Base-by-base conservation (phyloP, 2,329 filamentous ascomycete species). In the Aquanectria penicillioides region DNA sequence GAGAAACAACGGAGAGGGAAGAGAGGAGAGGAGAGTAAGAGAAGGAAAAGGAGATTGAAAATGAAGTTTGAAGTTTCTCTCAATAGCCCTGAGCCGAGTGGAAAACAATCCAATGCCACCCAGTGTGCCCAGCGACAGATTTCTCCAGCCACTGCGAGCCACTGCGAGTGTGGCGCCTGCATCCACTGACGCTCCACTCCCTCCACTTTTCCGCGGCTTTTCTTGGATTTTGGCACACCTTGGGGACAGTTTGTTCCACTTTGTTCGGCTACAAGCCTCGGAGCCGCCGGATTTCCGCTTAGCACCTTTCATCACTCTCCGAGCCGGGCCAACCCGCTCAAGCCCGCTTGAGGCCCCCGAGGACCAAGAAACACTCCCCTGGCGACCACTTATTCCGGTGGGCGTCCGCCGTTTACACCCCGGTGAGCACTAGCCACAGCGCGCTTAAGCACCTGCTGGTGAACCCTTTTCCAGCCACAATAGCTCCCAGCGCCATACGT, bases 201-300 rank as follows among this genome's bases (percentile, higher is more conserved):
- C 55, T 57, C 68, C 68, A 67, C 64, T 69, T 69, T 69, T 71
- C 59, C 61, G 68, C 58, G 65, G 34, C 55, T 67, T 71, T 69
- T 69, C 61, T 55, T 59, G 48, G 53, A 57, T 31, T 59, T 62
- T 43, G 40, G 15, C 40, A 43, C 55, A 51, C 33, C 51, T 59
- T 29, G 40, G 23, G 23, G 17, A 29, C n/a, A 18, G 40, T 17
- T 43, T 49, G 56, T 61, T 70, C 67, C n/a, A n/a, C n/a, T n/a
- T n/a, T n/a, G n/a, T n/a, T n/a, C n/a, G 67, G 68, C 66, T 62
- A 57, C 64, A 69, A 65, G 64, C 62, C 69, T 71, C 69, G 69
- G 70, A 71, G 64, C 69, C 69, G 69, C 64, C 68, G 68, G 68
- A 70, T 57, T 69, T 69, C 58, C 67, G 63, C 41, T 57, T 53